Percentiles rank a stretch among this genome's conserved stretches.
These are phyloP conservation scores for Silene conica DNA, from an alignment of 148 eudicot genomes.

Conservation along the genomic window DNA sequence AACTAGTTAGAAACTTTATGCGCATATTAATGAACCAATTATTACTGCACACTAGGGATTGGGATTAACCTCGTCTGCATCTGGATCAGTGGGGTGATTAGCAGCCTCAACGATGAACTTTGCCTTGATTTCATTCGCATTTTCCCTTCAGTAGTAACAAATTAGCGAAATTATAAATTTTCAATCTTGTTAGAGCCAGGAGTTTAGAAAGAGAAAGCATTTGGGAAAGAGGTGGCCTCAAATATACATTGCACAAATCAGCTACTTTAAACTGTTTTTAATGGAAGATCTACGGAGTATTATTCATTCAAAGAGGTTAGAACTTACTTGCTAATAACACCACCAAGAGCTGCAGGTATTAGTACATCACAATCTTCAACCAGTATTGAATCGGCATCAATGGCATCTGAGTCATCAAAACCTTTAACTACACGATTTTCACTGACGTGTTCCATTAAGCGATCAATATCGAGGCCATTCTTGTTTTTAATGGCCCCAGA, in stretches of 20 bases:
- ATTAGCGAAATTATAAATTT: not conserved
- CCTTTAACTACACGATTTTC: conserved; percentile 84
- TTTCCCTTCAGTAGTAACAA: conserved; percentile 54
- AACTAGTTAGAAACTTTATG: conserved; percentile 17
- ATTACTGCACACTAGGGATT: conserved; percentile 15
- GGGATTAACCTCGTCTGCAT: conserved; percentile 85
- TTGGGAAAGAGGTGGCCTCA: not conserved
- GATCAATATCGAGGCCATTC: conserved; percentile 71
- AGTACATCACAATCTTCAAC: conserved; percentile 95
- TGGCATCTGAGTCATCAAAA: conserved; percentile 52
- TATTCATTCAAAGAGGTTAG: not conserved
- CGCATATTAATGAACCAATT: not conserved
- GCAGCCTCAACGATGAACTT: conserved; percentile 94
- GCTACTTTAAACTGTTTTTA: not conserved
- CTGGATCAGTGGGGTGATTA: conserved; percentile 97
- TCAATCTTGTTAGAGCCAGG: not conserved
- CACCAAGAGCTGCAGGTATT: conserved; percentile 98
- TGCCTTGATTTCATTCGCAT: conserved; percentile 89
- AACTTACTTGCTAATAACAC: conserved; percentile 79
- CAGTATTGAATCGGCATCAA: conserved; percentile 62
- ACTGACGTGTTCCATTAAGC: conserved; percentile 60
- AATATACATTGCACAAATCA: not conserved
- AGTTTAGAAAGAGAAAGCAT: not conserved
- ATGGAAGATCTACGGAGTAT: not conserved
- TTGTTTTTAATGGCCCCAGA: conserved; percentile 77